Base-by-base conservation (phyloP, 108 stramenopile species). In the Pseudonitzschia multistriata region DNA sequence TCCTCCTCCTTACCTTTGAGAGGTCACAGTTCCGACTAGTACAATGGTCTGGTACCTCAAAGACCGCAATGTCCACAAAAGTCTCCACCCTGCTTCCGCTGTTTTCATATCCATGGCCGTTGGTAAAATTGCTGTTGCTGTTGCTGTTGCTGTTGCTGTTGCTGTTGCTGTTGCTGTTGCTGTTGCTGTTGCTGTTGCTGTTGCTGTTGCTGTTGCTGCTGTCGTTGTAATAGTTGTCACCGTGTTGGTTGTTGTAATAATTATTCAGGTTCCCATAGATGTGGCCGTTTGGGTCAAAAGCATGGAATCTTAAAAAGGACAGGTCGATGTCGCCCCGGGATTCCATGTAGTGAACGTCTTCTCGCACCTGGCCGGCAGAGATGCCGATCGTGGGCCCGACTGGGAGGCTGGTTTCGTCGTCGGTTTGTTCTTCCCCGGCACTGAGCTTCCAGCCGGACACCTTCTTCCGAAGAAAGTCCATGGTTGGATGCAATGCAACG, bases 91-190 rank as follows among this genome's bases (percentile, higher is more conserved):
- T 53, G 11, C 24, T n/a, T n/a, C n/a, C n/a, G n/a, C 14, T 48
- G 14, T 48, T 14, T 19, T 17, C 47, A 17, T 1, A 14, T 48
- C 19, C 19, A 48, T 48, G n/a, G 10, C 2, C 34, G 34, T 6
- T 13, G 31, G 78, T 61, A 76, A 83, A 22, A 67, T 79, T 28
- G 80, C 69, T 27, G 52, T 35, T 3, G 81, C 82, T 66, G 74
- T 83, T 29, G 82, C 85, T 14, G 36, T 62, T 8, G 80, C 83
- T 5, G 83, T 82, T 66, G 81, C 81, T n/a, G 50, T 25, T 52
- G 25, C 22, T 19, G 22, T 24, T 52, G 50, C 1, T 19, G 22
- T 52, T 24, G 50, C 8, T 52, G 50, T 24, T 2, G 25, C 24
- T 25, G 25, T 52, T 1, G 8, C 17, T 52, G 50, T 17, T 21